phyloP scores from a whole-genome alignment of 2,329 filamentous ascomycete species.

The Trichoderma sp. region DNA sequence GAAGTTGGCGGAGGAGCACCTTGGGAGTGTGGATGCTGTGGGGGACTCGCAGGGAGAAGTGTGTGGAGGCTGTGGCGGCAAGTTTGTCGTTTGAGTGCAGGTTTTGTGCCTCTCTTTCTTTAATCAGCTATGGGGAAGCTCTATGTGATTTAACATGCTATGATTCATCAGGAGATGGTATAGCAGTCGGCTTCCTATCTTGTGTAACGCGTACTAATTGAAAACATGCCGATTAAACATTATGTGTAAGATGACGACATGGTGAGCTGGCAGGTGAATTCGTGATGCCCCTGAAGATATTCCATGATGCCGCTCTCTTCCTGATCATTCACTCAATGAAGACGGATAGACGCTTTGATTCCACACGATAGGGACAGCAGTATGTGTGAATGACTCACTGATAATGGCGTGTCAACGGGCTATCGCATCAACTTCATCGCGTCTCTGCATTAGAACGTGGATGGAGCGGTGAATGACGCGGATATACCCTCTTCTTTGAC shows the following conservation, averaged over 20 bases:
- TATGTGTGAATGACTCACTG: background rate
- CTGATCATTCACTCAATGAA: background rate
- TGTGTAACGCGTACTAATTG: background rate
- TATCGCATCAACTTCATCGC: background rate
- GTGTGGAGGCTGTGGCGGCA: slow-evolving; percentile 43
- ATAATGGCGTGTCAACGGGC: background rate
- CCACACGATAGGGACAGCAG: background rate
- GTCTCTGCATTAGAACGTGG: background rate
- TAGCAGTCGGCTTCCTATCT: background rate
- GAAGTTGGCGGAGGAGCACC: slow-evolving; percentile 32
- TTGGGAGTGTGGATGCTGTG: slow-evolving; percentile 29
- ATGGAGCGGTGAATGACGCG: background rate
- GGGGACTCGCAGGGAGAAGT: slow-evolving; percentile 35
- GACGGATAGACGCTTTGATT: background rate
- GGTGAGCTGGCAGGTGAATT: background rate
- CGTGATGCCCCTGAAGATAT: background rate
- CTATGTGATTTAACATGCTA: background rate
- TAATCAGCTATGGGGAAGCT: background rate
- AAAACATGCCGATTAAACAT: background rate
- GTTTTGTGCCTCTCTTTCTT: background rate
- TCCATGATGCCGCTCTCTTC: background rate
- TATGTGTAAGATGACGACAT: background rate
- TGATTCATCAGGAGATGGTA: no score
- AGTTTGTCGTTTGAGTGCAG: slow-evolving; percentile 36
- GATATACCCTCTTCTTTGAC: background rate